A percentile compares a stretch with the other conserved stretches of the same genome.
Evolutionary conservation across 225 moss, liverwort and hornwort genomes (phyloP).

Genomic region (Pseudoscleropodium purum): DNA sequence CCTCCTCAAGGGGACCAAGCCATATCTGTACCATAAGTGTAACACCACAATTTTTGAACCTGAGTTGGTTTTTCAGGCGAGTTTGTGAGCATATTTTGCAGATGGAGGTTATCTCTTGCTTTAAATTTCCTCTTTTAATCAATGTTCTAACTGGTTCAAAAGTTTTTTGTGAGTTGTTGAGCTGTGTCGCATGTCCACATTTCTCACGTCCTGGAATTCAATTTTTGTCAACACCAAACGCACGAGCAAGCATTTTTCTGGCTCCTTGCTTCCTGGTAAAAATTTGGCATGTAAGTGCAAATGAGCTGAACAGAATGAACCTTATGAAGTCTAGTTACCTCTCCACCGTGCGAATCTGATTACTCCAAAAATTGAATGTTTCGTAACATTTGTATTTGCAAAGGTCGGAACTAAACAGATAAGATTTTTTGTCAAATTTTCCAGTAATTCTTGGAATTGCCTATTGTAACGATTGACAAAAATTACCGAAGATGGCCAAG

Average conservation of each 20-base stretch:
- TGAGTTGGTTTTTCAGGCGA: background rate
- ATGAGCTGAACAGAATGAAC: background rate
- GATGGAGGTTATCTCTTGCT: background rate
- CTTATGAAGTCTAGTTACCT: background rate
- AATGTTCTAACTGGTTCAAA: background rate
- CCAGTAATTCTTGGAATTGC: background rate
- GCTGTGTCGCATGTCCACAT: background rate
- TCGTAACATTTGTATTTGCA: background rate
- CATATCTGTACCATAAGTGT: constrained; percentile 33
- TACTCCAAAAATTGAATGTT: background rate
- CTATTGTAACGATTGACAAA: background rate
- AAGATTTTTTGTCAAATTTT: background rate
- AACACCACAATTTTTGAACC: background rate
- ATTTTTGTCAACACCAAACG: background rate
- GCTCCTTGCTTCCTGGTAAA: background rate
- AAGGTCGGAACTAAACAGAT: background rate
- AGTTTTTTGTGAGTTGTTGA: background rate
- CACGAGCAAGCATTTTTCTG: background rate
- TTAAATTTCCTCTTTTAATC: background rate
- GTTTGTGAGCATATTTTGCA: background rate
- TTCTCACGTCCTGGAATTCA: background rate
- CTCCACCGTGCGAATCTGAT: background rate
- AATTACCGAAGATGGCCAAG: background rate
- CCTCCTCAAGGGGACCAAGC: constrained; percentile 31
- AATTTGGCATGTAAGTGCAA: background rate